phyloP scores from a whole-genome alignment of 108 stramenopile genomes.

The Skeletonema tropicum region DNA sequence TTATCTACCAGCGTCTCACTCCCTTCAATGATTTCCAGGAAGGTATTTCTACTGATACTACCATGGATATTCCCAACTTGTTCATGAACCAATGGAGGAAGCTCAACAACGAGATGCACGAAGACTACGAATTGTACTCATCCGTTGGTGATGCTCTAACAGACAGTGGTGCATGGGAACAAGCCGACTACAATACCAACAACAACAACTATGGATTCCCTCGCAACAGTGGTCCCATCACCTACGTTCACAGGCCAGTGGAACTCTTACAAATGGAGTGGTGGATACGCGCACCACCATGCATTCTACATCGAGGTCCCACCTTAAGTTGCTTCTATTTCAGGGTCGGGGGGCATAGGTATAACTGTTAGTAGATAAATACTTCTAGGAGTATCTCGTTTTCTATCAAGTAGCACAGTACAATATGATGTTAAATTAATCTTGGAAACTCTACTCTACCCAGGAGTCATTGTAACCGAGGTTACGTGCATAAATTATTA shows the following conservation, averaged over 20 bases:
- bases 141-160: slow-evolving; percentile 40
- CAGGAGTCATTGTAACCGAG: no score
- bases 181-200: slow-evolving; percentile 33
- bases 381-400: no score
- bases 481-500: no score
- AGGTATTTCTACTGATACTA: slow-evolving; percentile 11
- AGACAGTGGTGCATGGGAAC: slow-evolving; percentile 24
- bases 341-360: neutral
- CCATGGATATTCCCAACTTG: slow-evolving; percentile 35
- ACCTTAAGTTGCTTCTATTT: neutral
- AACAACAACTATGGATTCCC: slow-evolving; percentile 33
- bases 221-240: slow-evolving; percentile 19
- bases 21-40: neutral
- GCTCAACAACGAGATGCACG: slow-evolving; percentile 19
- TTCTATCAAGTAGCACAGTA: no score
- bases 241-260: slow-evolving; percentile 8
- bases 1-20: slow-evolving; percentile 47
- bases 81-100: slow-evolving; percentile 45
- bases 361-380: neutral
- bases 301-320: slow-evolving; percentile 38
- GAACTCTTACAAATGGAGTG: slow-evolving; percentile 22
- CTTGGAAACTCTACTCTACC: no score
- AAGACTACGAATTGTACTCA: slow-evolving; percentile 48
- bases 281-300: slow-evolving; percentile 21
- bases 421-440: no score